These are phyloP conservation scores for Pseudogymnoascus verrucosus DNA, from an alignment of 2,329 filamentous ascomycete species.

Conservation along the genomic window DNA sequence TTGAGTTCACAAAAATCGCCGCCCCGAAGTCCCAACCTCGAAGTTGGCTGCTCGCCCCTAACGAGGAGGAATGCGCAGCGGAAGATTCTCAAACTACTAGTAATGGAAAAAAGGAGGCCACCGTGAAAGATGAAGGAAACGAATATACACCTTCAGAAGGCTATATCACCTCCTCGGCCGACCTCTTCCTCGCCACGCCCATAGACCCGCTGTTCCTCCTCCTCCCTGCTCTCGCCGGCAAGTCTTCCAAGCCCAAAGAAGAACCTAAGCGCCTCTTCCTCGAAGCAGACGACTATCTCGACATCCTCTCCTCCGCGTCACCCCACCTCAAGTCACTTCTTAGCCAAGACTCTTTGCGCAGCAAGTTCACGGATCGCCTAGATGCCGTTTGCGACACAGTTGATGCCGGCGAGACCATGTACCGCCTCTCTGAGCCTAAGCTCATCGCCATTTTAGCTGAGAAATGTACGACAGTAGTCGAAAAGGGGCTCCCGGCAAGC, in stretches of 20 bases:
- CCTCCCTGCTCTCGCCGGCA: constrained; percentile 57
- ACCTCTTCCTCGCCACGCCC: constrained; percentile 75
- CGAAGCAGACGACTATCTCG: constrained; percentile 63
- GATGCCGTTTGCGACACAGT: constrained; percentile 69
- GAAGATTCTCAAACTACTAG: neutral
- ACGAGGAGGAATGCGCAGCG: constrained; percentile 17
- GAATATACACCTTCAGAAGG: constrained; percentile 27
- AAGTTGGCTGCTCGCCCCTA: constrained; percentile 49
- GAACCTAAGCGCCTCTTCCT: constrained; percentile 56
- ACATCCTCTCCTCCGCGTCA: constrained; percentile 47
- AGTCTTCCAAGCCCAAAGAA: constrained; percentile 33
- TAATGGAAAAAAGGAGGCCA: constrained; percentile 13
- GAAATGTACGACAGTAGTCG: constrained; percentile 66
- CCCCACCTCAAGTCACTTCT: constrained; percentile 54
- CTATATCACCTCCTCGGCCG: constrained; percentile 57
- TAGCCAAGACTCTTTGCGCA: constrained; percentile 36
- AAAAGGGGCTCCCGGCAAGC: constrained; percentile 60
- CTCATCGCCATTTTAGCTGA: constrained; percentile 54
- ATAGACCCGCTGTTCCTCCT: constrained; percentile 81
- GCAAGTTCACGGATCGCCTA: constrained; percentile 57
- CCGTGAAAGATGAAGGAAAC: constrained; percentile 17
- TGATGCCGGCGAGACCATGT: constrained; percentile 79
- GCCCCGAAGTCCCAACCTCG: constrained; percentile 45
- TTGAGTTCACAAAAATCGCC: constrained; percentile 54
- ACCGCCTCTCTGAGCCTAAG: constrained; percentile 66